phyloP scores from a whole-genome alignment of 495 filamentous ascomycete genomes.

The Schizothecium vesticola region DNA sequence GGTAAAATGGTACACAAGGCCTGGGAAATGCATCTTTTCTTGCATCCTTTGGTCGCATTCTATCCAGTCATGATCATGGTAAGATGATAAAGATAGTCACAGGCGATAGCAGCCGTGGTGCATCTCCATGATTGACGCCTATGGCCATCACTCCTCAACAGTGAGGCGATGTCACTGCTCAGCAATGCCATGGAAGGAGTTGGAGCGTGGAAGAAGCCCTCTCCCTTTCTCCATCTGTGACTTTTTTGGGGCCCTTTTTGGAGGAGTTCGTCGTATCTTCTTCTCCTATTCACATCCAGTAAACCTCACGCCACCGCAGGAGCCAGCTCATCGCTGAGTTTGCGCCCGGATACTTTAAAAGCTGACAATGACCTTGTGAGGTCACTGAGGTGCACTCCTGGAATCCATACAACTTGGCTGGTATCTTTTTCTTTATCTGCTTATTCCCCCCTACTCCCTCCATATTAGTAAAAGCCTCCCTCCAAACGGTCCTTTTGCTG shows the following conservation, averaged over 20 bases:
- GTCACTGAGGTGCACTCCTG: neutral
- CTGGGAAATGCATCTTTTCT: neutral
- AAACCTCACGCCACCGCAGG: neutral
- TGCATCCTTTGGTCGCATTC: neutral
- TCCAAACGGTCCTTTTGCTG: neutral
- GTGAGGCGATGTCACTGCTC: neutral
- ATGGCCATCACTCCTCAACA: neutral
- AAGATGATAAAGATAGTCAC: neutral
- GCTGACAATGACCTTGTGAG: neutral
- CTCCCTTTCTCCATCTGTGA: neutral
- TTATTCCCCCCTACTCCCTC: neutral
- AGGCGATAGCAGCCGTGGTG: neutral
- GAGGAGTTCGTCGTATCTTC: neutral
- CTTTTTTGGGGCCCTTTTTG: neutral
- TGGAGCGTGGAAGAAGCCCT: neutral
- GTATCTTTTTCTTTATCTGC: neutral
- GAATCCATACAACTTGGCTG: neutral
- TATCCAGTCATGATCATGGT: neutral
- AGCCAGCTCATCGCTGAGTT: neutral
- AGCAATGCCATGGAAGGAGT: neutral
- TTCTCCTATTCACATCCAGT: neutral
- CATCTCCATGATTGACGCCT: neutral
- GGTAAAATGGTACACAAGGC: neutral
- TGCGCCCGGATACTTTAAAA: neutral
- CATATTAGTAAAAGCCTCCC: neutral